Conservation (phyloP, 2,329 filamentous ascomycete genomes). For the Fusarium torulosum region DNA sequence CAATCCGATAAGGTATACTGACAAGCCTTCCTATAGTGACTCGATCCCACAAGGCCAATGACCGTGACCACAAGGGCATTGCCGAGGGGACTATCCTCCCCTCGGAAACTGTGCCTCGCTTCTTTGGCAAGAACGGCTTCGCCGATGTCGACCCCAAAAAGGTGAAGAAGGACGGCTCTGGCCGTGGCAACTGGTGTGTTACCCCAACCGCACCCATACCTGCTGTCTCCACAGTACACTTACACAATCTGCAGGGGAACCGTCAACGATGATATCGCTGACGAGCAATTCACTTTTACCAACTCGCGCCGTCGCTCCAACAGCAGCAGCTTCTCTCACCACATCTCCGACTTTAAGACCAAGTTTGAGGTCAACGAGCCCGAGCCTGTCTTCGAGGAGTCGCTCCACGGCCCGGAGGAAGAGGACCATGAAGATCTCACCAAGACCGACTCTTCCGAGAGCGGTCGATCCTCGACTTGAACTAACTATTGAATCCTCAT, state of each 20-base stretch:
- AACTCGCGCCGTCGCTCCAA: constrained; percentile 94
- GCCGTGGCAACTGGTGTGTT: constrained; percentile 92
- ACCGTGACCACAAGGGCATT: constrained; percentile 87
- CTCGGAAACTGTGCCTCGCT: constrained; percentile 85
- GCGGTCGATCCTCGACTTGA: constrained; percentile 66
- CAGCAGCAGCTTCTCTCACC: constrained; percentile 79
- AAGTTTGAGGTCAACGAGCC: constrained; percentile 94
- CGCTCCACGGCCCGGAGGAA: constrained; percentile 77
- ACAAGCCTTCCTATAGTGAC: constrained; percentile 75
- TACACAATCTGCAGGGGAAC: constrained; percentile 73
- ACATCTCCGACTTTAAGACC: constrained; percentile 86
- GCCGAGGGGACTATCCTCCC: constrained; percentile 78
- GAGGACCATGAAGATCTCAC: constrained; percentile 66
- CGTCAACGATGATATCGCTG: constrained; percentile 84
- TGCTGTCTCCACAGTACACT: constrained; percentile 18
- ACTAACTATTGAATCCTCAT: constrained; percentile 53
- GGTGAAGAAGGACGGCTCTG: constrained; percentile 95
- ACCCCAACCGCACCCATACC: neutral
- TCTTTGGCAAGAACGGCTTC: constrained; percentile 90
- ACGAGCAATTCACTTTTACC: constrained; percentile 84
- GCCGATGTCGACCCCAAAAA: constrained; percentile 88
- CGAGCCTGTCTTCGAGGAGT: constrained; percentile 93
- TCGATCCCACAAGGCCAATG: constrained; percentile 95
- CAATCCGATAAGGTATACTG: constrained; percentile 3
- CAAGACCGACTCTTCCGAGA: constrained; percentile 71